phyloP scores from a whole-genome alignment of 2,329 filamentous ascomycete genomes.

The Fusarium zealandicum region DNA sequence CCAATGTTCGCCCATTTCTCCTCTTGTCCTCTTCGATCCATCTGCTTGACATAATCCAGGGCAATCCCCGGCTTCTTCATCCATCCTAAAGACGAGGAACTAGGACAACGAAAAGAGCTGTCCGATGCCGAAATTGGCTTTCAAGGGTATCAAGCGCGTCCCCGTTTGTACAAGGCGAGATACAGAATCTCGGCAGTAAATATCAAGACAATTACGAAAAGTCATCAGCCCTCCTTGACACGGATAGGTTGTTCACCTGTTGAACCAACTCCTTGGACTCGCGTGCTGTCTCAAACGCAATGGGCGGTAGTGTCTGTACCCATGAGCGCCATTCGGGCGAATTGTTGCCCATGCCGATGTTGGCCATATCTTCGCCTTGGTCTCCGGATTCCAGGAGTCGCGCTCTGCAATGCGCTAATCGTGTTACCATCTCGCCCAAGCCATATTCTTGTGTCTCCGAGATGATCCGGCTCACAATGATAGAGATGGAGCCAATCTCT shows the following conservation, averaged over 20 bases:
- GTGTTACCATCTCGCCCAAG: slow-evolving; percentile 59
- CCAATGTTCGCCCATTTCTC: slow-evolving; percentile 32
- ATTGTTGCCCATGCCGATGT: slow-evolving; percentile 55
- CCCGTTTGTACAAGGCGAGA: slow-evolving; percentile 16
- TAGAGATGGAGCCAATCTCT: slow-evolving; percentile 75
- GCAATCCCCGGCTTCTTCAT: slow-evolving; percentile 17
- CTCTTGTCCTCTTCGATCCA: slow-evolving; percentile 10
- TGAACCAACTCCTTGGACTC: slow-evolving; percentile 77
- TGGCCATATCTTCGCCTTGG: slow-evolving; percentile 66
- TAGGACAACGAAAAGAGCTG: slow-evolving; percentile 16
- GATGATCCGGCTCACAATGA: slow-evolving; percentile 74
- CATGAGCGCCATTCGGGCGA: slow-evolving; percentile 67
- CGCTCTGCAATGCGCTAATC: slow-evolving; percentile 68
- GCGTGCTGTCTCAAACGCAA: slow-evolving; percentile 86
- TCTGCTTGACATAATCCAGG: slow-evolving; percentile 20
- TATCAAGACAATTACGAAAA: slow-evolving; percentile 51
- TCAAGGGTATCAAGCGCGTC: slow-evolving; percentile 33
- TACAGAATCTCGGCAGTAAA: slow-evolving; percentile 20
- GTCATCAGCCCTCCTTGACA: slow-evolving; percentile 50
- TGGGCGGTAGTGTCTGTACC: slow-evolving; percentile 76
- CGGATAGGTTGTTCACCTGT: slow-evolving; percentile 50
- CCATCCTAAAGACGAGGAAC: slow-evolving; percentile 27
- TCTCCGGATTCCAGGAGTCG: slow-evolving; percentile 70
- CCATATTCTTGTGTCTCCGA: slow-evolving; percentile 67
- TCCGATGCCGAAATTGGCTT: slow-evolving; percentile 25